These are phyloP conservation scores for Jaminaea rosea DNA, from an alignment of 1,284 basidiomycete species.

Conservation along the genomic window DNA sequence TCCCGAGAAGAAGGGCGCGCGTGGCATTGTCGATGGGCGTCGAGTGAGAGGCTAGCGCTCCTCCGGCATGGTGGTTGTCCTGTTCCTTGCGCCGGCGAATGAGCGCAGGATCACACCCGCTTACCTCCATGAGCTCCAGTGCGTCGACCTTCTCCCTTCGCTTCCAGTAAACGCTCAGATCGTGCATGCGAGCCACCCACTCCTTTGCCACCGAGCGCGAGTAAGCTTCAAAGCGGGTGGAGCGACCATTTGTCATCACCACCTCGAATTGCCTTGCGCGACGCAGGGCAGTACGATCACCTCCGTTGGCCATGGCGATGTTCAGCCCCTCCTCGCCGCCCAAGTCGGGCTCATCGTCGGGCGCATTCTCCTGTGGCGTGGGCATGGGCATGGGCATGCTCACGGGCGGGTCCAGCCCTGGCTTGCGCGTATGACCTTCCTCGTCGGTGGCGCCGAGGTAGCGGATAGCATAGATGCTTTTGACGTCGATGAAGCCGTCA, in stretches of 20 bases:
- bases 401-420: constrained; percentile 46
- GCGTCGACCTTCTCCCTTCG: constrained; percentile 63
- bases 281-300: constrained; percentile 53
- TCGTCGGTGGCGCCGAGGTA: constrained; percentile 46
- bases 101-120: constrained; percentile 52
- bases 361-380: background rate
- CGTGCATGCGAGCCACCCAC: constrained; percentile 66
- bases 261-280: constrained; percentile 69
- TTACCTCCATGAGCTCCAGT: constrained; percentile 63
- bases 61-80: no score
- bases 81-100: constrained; percentile 14
- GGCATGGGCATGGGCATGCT: background rate
- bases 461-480: constrained; percentile 58
- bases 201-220: constrained; percentile 57
- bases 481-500: constrained; percentile 61
- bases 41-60: background rate
- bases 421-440: constrained; percentile 48
- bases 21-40: no score
- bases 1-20: no score
- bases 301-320: constrained; percentile 47
- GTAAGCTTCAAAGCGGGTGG: constrained; percentile 61
- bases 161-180: constrained; percentile 66
- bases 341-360: constrained; percentile 54
- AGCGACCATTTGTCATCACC: constrained; percentile 59
- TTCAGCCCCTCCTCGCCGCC: constrained; percentile 62